Conservation (phyloP, 1,139 yeast genomes). For the Saccharomyces pastorianus region DNA sequence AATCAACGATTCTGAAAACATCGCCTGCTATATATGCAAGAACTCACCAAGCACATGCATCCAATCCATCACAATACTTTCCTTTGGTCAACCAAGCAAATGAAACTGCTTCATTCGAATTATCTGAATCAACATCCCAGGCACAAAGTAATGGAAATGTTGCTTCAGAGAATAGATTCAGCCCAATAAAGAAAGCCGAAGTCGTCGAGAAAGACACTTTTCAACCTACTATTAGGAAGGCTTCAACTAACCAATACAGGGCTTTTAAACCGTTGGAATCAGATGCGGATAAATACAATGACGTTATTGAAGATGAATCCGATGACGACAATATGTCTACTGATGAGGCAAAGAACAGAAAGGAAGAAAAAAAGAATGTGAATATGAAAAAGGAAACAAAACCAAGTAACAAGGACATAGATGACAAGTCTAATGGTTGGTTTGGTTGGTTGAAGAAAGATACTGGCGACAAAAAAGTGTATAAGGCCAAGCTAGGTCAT, state of each 20-base stretch:
- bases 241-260: slow-evolving; percentile 8
- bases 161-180: slow-evolving; percentile 8
- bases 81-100: neutral
- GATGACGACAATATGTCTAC: slow-evolving; percentile 34
- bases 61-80: neutral
- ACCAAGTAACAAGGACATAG: slow-evolving; percentile 18
- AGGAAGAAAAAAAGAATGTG: slow-evolving; percentile 26
- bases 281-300: slow-evolving; percentile 32
- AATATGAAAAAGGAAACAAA: slow-evolving; percentile 15
- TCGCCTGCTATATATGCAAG: neutral
- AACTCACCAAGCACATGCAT: neutral
- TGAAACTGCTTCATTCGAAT: neutral
- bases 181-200: slow-evolving; percentile 20
- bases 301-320: slow-evolving; percentile 40
- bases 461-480: slow-evolving; percentile 63
- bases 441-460: slow-evolving; percentile 40
- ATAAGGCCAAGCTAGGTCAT: slow-evolving; percentile 81
- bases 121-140: neutral
- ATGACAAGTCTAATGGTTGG: slow-evolving; percentile 34
- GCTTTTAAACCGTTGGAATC: slow-evolving; percentile 13
- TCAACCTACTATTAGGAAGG: slow-evolving; percentile 22
- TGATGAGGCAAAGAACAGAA: slow-evolving; percentile 27
- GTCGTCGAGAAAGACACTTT: slow-evolving; percentile 17
- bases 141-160: neutral
- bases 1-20: neutral